A percentile compares a stretch with the other conserved stretches of the same genome.
phyloP scores from a whole-genome alignment of 768 basidiomycete genomes.

The Mycena galericulata region DNA sequence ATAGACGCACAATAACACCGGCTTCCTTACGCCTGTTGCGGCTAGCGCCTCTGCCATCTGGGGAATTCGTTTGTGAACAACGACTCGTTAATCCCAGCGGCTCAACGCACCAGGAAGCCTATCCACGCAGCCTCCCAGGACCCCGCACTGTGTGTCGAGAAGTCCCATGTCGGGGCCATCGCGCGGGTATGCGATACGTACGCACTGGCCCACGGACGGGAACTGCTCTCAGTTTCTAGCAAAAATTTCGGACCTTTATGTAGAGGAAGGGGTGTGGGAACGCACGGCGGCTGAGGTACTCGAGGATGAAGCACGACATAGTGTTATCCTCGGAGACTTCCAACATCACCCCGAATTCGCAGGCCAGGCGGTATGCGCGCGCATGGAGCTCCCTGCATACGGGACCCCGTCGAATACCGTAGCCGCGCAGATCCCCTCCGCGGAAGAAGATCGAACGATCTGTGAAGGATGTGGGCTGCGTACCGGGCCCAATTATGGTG shows the following conservation, averaged over 20 bases:
- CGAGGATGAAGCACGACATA: not conserved
- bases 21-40: not conserved
- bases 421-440: not conserved
- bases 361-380: not conserved
- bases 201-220: not conserved
- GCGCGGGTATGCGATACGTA: not conserved
- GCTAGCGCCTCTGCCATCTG: not conserved
- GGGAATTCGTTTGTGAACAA: not conserved
- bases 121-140: not conserved
- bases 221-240: not conserved
- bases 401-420: not conserved
- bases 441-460: not conserved
- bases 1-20: not conserved
- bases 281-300: not conserved
- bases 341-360: not conserved
- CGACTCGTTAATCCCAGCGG: not conserved
- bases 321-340: not conserved
- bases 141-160: not conserved
- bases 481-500: not conserved
- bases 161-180: not conserved
- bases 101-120: not conserved
- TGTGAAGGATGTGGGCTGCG: not conserved
- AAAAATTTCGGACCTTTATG: too few relatives aligned
- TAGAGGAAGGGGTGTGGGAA: not conserved
- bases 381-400: not conserved